Percentiles rank a stretch among this genome's conserved stretches.
Evolutionary conservation across 805 yeast species (phyloP).

Genomic region (Crinitomyces ghanaensis): DNA sequence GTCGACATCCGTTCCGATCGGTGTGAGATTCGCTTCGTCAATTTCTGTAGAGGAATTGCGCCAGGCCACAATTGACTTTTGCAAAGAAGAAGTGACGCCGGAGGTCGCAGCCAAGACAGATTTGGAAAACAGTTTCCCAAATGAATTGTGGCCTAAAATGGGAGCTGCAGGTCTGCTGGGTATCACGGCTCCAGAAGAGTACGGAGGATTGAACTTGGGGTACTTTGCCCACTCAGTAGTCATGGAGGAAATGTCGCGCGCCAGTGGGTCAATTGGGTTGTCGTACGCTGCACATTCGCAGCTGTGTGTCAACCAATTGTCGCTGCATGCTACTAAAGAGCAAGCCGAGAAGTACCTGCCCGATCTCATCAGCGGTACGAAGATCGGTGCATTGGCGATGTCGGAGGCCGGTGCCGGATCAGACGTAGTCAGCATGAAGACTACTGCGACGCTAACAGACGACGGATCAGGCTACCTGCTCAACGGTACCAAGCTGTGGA

Average conservation of each 20-base stretch:
- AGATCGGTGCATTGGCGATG: constrained; percentile 26
- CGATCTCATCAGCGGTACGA: constrained; percentile 20
- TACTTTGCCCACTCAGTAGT: constrained; percentile 24
- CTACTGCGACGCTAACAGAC: constrained; percentile 20
- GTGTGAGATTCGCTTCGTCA: constrained; percentile 3
- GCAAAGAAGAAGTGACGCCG: constrained; percentile 20
- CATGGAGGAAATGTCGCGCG: constrained; percentile 24
- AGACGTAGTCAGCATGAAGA: constrained; percentile 24
- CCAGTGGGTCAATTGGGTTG: constrained; percentile 23
- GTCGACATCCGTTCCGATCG: too few relatives aligned
- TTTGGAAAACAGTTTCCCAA: constrained; percentile 21
- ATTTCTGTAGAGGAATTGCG: constrained; percentile 20
- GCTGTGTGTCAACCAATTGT: constrained; percentile 24
- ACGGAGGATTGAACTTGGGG: constrained; percentile 23
- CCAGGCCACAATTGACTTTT: constrained; percentile 22
- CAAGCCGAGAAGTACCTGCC: constrained; percentile 23
- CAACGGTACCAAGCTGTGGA: constrained; percentile 26
- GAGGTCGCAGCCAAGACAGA: constrained; percentile 22
- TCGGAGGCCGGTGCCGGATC: constrained; percentile 26
- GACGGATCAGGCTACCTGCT: constrained; percentile 21
- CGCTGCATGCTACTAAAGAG: constrained; percentile 19
- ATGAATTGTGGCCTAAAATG: constrained; percentile 23
- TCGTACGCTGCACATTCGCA: constrained; percentile 26
- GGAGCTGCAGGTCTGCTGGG: constrained; percentile 26
- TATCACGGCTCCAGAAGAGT: constrained; percentile 22